Evolutionary conservation across 768 basidiomycete species (phyloP).

Genomic region (Termitomyces sp.): DNA sequence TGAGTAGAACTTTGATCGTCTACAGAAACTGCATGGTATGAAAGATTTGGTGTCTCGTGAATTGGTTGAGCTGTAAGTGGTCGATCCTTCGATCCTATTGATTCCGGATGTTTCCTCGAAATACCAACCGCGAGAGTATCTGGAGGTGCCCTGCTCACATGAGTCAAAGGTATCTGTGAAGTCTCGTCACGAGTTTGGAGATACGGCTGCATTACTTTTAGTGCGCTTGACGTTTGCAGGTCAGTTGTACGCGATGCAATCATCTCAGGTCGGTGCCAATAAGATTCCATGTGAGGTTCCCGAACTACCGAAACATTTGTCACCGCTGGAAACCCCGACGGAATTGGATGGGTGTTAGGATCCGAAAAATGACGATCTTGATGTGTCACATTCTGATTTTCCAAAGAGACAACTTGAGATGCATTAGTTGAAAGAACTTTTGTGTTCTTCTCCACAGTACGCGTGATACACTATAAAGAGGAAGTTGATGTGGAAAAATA

Average conservation of each 20-base stretch:
- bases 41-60: neutral
- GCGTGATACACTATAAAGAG: neutral
- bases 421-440: neutral
- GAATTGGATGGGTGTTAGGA: neutral
- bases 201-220: neutral
- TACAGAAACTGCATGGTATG: neutral
- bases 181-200: neutral
- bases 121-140: neutral
- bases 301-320: neutral
- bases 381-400: neutral
- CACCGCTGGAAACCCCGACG: neutral
- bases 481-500: neutral
- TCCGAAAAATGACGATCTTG: neutral
- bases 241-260: neutral
- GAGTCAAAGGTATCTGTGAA: neutral
- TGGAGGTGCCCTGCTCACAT: neutral
- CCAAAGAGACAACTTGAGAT: neutral
- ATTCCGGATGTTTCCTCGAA: neutral
- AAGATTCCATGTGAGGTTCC: neutral
- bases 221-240: neutral
- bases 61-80: neutral
- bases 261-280: neutral
- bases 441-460: neutral
- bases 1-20: neutral
- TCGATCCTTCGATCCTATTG: neutral